phyloP scores from a whole-genome alignment of 768 basidiomycete genomes.

The Pholiota molesta region DNA sequence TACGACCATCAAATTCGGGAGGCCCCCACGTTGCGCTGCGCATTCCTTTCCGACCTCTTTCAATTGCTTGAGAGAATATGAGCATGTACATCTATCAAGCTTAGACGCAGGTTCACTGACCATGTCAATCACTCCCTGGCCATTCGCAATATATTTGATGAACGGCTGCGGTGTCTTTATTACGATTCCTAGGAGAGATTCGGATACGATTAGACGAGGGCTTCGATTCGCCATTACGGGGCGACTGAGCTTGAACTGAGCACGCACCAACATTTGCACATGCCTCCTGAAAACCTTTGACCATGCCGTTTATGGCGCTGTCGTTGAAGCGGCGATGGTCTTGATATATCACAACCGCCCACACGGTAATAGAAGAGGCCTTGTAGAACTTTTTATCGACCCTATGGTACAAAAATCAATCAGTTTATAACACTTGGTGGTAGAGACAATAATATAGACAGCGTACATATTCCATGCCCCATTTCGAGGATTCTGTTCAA shows the following conservation, averaged over 20 bases:
- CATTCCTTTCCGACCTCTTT: conserved; percentile 50
- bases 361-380: conserved; percentile 54
- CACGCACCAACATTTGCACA: conserved; percentile 63
- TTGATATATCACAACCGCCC: conserved; percentile 72
- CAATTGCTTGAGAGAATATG: conserved; percentile 41
- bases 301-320: conserved; percentile 47
- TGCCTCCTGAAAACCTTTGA: conserved; percentile 48
- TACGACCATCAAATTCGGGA: conserved; percentile 65
- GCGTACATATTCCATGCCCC: conserved; percentile 82
- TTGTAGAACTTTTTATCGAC: conserved; percentile 68
- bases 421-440: conserved; percentile 29
- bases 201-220: too few relatives aligned
- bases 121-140: conserved; percentile 53
- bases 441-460: neutral
- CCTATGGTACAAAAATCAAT: conserved; percentile 50
- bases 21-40: conserved; percentile 35
- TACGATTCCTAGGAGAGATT: conserved; percentile 51
- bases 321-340: conserved; percentile 51
- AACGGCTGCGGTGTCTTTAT: conserved; percentile 49
- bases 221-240: too few relatives aligned
- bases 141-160: conserved; percentile 52
- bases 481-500: conserved; percentile 54
- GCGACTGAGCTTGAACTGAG: conserved; percentile 21
- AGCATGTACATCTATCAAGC: conserved; percentile 28
- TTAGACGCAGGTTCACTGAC: neutral